Evolutionary conservation across 192 early-diverging fungal genomes (phyloP).

Genomic region (Paraglomus brasilianum): DNA sequence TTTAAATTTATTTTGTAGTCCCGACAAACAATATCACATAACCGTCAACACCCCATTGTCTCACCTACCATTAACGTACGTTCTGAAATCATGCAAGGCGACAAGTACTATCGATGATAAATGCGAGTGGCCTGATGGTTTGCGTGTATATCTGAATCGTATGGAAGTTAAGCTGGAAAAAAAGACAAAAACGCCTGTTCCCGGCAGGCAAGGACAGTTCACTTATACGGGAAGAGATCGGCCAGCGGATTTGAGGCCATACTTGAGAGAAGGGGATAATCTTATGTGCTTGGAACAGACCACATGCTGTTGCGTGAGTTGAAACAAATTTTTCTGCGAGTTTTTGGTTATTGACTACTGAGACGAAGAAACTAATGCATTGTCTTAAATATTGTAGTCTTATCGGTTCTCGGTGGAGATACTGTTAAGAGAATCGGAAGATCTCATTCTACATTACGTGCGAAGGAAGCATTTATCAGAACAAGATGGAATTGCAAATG

Average conservation of each 20-base stretch:
- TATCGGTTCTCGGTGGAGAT: conserved; percentile 2
- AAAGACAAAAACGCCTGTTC: background rate
- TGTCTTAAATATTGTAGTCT: background rate
- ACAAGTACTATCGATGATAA: background rate
- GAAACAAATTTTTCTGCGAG: background rate
- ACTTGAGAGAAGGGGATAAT: background rate
- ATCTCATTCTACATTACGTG: background rate
- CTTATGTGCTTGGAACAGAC: background rate
- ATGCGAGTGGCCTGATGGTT: conserved; percentile 10
- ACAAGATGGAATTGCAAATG: background rate
- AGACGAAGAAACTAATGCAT: no score
- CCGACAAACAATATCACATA: background rate
- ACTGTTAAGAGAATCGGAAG: background rate
- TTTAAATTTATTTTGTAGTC: background rate
- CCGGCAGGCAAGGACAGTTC: background rate
- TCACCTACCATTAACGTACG: background rate
- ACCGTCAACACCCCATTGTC: background rate
- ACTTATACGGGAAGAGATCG: conserved; percentile 3
- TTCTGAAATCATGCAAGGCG: background rate
- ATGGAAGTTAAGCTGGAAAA: background rate
- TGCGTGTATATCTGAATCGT: background rate
- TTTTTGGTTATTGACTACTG: background rate
- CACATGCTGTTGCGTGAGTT: background rate
- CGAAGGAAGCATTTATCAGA: background rate
- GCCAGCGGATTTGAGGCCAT: background rate